Percentiles rank a stretch among this genome's conserved stretches.
Evolutionary conservation across 2,329 filamentous ascomycete species (phyloP).

Genomic region (Dactylella cylindrospora): DNA sequence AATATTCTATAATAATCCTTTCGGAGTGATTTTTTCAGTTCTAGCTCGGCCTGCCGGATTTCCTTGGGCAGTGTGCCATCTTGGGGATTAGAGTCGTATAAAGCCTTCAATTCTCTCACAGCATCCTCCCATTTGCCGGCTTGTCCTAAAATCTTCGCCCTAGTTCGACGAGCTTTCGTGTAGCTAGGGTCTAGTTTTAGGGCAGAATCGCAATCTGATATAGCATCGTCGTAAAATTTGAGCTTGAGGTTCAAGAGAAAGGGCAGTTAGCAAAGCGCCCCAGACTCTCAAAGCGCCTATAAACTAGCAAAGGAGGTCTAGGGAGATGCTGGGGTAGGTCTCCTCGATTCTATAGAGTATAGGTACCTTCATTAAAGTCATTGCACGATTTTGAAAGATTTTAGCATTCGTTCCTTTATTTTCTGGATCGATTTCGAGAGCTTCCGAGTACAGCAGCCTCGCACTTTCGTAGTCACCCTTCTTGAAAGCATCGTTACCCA

Average conservation of each 20-base stretch:
- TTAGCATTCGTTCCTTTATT: constrained; percentile 96
- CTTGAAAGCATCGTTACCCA: constrained; percentile 90
- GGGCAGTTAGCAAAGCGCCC: constrained; percentile 11
- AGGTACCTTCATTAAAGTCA: constrained; percentile 69
- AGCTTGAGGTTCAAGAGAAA: constrained; percentile 56
- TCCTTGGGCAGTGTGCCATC: constrained; percentile 81
- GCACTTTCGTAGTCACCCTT: constrained; percentile 75
- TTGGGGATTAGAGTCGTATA: constrained; percentile 78
- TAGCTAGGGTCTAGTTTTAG: constrained; percentile 80
- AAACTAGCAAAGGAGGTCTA: neutral
- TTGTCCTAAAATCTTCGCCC: constrained; percentile 83
- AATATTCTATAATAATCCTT: constrained; percentile 99
- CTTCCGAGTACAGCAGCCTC: constrained; percentile 79
- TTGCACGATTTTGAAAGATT: constrained; percentile 86
- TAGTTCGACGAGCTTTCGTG: constrained; percentile 87
- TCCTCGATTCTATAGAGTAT: too few relatives aligned
- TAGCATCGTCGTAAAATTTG: constrained; percentile 78
- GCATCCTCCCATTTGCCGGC: constrained; percentile 91
- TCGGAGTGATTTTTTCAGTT: constrained; percentile 94
- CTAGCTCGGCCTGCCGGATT: constrained; percentile 83
- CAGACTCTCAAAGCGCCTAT: neutral
- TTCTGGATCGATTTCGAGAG: constrained; percentile 77
- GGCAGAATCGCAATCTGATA: constrained; percentile 82
- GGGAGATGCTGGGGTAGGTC: too few relatives aligned
- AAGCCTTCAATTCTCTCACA: constrained; percentile 81